phyloP scores from a whole-genome alignment of 371 early-diverging fungal species.

The Circinella minor region DNA sequence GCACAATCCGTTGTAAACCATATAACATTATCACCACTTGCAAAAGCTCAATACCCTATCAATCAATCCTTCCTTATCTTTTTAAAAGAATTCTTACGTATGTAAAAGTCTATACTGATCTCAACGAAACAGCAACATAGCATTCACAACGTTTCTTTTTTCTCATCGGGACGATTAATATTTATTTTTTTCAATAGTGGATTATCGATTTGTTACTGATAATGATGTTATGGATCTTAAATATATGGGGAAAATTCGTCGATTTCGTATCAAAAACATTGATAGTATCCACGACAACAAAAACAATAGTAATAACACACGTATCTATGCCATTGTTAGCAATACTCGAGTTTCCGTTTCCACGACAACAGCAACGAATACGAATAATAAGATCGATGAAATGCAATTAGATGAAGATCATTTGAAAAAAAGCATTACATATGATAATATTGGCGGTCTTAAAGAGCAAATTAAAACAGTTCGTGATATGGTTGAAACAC shows the following conservation, averaged over 20 bases:
- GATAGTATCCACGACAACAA: conserved; percentile 9
- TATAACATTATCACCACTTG: conserved; percentile 6
- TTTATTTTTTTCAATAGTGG: conserved; percentile 36
- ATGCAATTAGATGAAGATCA: background rate
- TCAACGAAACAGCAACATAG: too few relatives aligned
- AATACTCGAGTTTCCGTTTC: conserved; percentile 36
- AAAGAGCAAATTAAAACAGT: conserved; percentile 69
- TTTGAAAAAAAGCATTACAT: conserved; percentile 21
- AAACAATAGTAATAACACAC: conserved; percentile 20
- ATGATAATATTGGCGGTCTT: conserved; percentile 78
- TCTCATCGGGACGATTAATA: background rate
- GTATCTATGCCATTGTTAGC: conserved; percentile 28
- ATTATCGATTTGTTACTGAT: conserved; percentile 51
- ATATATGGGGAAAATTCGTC: conserved; percentile 53
- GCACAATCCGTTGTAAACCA: conserved; percentile 7
- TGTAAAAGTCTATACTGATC: background rate
- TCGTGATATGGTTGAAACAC: conserved; percentile 87
- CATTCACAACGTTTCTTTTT: too few relatives aligned
- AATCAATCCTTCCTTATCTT: conserved; percentile 8
- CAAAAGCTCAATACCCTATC: conserved; percentile 3
- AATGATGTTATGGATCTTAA: conserved; percentile 58
- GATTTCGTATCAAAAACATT: conserved; percentile 40
- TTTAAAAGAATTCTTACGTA: conserved; percentile 31
- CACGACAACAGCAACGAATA: conserved; percentile 11
- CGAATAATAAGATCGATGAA: conserved; percentile 11